These are phyloP conservation scores for Barbatosphaeria neglecta DNA, from an alignment of 495 filamentous ascomycete genomes.

Conservation along the genomic window DNA sequence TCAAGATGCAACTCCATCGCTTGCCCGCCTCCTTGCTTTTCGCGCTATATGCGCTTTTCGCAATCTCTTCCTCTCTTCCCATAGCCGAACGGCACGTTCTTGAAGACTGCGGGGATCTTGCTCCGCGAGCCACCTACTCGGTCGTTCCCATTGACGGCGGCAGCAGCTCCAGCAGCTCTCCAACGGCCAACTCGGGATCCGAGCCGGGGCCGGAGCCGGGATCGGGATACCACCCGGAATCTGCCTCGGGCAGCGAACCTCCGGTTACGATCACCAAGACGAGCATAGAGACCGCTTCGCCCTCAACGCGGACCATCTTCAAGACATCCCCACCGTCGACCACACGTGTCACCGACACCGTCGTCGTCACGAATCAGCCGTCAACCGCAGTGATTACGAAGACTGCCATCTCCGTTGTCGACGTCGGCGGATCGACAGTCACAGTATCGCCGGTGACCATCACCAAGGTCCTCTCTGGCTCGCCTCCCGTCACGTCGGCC, in stretches of 20 bases:
- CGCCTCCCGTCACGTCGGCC: neutral
- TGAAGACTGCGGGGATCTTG: neutral
- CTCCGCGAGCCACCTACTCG: conserved; percentile 20
- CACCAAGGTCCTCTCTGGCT: conserved; percentile 7
- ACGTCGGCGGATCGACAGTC: conserved; percentile 1
- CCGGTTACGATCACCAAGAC: conserved; percentile 11
- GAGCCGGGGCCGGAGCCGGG: neutral
- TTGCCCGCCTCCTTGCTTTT: neutral
- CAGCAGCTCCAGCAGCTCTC: neutral
- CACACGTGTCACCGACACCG: conserved; percentile 17
- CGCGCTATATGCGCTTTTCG: conserved; percentile 1
- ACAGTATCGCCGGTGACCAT: neutral
- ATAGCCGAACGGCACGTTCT: neutral
- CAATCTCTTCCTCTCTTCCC: conserved; percentile 1
- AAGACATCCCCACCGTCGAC: conserved; percentile 6
- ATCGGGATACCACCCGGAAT: conserved; percentile 1
- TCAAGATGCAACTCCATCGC: neutral
- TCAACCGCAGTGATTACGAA: conserved; percentile 16
- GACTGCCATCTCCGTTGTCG: conserved; percentile 4
- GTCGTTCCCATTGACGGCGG: conserved; percentile 24
- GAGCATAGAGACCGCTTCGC: conserved; percentile 10
- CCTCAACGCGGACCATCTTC: conserved; percentile 11
- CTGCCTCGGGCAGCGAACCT: conserved; percentile 6
- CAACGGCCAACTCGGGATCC: neutral
- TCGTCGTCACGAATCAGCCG: conserved; percentile 12